Evolutionary conservation across 345 rosid genomes (phyloP).

Genomic region (Cardamine resedifolia): DNA sequence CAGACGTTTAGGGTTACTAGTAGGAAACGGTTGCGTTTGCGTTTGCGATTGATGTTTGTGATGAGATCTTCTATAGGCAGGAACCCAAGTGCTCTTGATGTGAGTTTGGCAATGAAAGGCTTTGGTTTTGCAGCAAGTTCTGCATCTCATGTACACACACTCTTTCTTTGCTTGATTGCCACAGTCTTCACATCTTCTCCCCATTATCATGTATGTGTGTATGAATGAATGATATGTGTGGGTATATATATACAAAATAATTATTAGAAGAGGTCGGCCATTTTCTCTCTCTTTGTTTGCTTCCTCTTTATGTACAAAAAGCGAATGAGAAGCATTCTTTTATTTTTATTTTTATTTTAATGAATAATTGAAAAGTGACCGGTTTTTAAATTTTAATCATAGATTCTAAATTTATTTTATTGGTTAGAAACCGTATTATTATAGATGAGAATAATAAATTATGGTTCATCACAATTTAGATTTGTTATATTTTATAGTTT

Average conservation of each 20-base stretch:
- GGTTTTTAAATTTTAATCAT: not conserved
- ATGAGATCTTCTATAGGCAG: conserved; percentile 47
- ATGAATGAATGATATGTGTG: not conserved
- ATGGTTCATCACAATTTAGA: not conserved
- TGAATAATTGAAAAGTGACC: not conserved
- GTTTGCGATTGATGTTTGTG: conserved; percentile 11
- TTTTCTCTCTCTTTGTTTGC: conserved; percentile 23
- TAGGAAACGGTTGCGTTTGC: conserved; percentile 24
- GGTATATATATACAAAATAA: not conserved
- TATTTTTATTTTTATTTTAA: not conserved
- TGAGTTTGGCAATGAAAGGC: conserved; percentile 63
- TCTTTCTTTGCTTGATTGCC: conserved; percentile 75
- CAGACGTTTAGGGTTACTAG: conserved; percentile 24
- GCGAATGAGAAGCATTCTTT: not conserved
- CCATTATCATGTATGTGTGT: conserved; percentile 15
- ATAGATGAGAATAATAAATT: not conserved
- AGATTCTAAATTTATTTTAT: not conserved
- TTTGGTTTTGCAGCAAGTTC: conserved; percentile 63
- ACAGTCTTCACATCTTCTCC: conserved; percentile 64
- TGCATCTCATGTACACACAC: conserved; percentile 52
- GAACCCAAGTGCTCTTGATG: conserved; percentile 74
- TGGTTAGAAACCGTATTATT: not conserved
- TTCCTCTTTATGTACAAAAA: conserved; percentile 27
- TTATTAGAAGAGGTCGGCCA: conserved; percentile 8
- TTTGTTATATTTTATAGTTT: not conserved